A percentile compares a stretch with the other conserved stretches of the same genome.
Evolutionary conservation across 257 asterid genomes (phyloP).

Genomic region (Phtheirospermum japonicum): DNA sequence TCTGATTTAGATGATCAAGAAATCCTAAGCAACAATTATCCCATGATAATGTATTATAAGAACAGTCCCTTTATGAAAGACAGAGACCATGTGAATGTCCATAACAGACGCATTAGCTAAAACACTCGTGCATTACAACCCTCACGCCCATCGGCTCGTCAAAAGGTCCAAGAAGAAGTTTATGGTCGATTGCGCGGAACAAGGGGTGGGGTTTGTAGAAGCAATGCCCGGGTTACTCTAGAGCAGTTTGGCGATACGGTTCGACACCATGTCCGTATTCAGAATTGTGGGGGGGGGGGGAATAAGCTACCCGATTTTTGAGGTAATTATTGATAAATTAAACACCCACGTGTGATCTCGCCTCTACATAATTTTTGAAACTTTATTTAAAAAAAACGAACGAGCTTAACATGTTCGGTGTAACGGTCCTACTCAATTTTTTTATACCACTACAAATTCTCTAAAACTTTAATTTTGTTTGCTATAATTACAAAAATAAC

Average conservation of each 20-base stretch:
- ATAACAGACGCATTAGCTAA: slow-evolving; percentile 16
- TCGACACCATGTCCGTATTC: slow-evolving; percentile 15
- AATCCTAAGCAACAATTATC: slow-evolving; percentile 4
- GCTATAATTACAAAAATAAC: no score
- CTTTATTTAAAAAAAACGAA: no score
- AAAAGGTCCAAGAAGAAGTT: neutral
- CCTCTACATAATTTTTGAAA: no score
- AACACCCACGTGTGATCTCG: no score
- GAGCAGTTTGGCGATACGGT: slow-evolving; percentile 12
- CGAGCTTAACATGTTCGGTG: no score
- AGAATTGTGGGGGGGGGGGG: no score
- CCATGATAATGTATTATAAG: slow-evolving; percentile 10
- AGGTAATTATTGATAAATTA: no score
- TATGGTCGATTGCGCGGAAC: slow-evolving; percentile 19
- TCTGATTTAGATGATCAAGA: slow-evolving; percentile 24
- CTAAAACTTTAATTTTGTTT: no score
- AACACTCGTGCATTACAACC: slow-evolving; percentile 22
- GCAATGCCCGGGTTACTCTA: slow-evolving; percentile 15
- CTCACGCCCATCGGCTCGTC: slow-evolving; percentile 19
- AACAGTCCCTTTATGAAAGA: slow-evolving; percentile 10
- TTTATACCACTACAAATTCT: no score
- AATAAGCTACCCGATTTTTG: no score
- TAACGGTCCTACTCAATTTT: neutral
- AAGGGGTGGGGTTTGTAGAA: slow-evolving; percentile 24
- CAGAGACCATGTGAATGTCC: neutral